Percentiles rank a stretch among this genome's conserved stretches.
phyloP scores from a whole-genome alignment of 352 stramenopile genomes.

The Phytophthora macrochlamydospora region DNA sequence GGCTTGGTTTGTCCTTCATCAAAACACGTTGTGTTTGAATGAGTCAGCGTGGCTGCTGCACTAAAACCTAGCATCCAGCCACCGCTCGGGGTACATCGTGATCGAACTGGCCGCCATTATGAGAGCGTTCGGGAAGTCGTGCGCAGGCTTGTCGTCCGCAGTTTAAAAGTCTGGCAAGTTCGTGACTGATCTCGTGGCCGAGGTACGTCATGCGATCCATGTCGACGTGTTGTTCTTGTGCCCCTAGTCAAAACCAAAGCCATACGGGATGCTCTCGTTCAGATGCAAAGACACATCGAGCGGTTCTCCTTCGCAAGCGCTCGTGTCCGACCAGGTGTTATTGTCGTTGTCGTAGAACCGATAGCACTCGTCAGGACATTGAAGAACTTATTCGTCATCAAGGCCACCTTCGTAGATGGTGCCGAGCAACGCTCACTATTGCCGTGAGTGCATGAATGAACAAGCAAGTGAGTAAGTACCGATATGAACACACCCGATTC shows the following conservation, averaged over 20 bases:
- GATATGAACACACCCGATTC: too few species aligned
- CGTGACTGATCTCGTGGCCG: slow-evolving; percentile 36
- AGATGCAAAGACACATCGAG: slow-evolving; percentile 36
- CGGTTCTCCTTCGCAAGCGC: slow-evolving; percentile 24
- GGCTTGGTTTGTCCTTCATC: too few species aligned
- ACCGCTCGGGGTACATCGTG: too few species aligned
- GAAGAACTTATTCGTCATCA: neutral
- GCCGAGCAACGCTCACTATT: too few species aligned
- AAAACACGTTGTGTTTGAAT: too few species aligned
- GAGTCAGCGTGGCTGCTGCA: too few species aligned
- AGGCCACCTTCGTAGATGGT: too few species aligned
- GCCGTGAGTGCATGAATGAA: too few species aligned
- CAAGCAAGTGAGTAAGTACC: too few species aligned
- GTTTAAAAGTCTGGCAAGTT: slow-evolving; percentile 1
- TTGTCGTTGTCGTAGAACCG: slow-evolving; percentile 28
- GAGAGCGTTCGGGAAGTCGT: neutral
- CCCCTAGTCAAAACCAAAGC: slow-evolving; percentile 14
- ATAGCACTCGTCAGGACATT: slow-evolving; percentile 30
- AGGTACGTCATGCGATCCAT: slow-evolving; percentile 18
- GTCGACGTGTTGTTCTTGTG: slow-evolving; percentile 19
- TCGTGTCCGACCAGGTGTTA: slow-evolving; percentile 22
- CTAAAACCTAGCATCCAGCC: too few species aligned
- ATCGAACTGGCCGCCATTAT: neutral
- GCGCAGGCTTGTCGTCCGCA: neutral
- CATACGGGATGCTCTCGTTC: slow-evolving; percentile 17